These are phyloP conservation scores for Naganishia antarctica DNA, from an alignment of 768 basidiomycete genomes.

Conservation along the genomic window DNA sequence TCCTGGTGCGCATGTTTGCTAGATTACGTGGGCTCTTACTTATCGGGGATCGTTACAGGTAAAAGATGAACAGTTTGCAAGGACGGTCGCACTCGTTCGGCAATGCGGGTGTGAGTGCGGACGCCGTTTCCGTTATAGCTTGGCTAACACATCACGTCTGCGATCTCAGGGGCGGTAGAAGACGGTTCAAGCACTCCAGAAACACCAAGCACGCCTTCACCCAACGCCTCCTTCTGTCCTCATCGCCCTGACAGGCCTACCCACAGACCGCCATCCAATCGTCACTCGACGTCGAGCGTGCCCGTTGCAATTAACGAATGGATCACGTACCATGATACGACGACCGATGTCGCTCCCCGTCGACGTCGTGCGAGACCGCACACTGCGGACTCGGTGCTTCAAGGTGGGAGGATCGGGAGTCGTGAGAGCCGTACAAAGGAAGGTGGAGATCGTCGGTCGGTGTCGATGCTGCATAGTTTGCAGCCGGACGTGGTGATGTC, in stretches of 20 bases:
- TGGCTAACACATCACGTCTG: background rate
- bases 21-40: no score
- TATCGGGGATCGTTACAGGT: background rate
- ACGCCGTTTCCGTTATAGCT: no score
- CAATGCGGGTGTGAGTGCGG: background rate
- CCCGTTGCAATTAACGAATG: slow-evolving; percentile 1
- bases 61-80: background rate
- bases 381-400: background rate
- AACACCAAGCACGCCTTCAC: background rate
- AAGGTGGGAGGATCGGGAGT: background rate
- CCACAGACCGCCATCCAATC: background rate
- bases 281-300: slow-evolving; percentile 8
- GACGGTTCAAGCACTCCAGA: background rate
- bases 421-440: background rate
- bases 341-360: background rate
- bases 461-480: background rate
- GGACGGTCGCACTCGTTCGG: background rate
- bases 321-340: slow-evolving; percentile 8
- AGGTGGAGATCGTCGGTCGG: background rate
- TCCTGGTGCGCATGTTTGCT: background rate
- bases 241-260: background rate
- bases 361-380: background rate
- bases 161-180: background rate
- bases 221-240: background rate
- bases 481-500: background rate